Base-by-base conservation (phyloP, 768 basidiomycete genomes). In the Leccinum imitatum region DNA sequence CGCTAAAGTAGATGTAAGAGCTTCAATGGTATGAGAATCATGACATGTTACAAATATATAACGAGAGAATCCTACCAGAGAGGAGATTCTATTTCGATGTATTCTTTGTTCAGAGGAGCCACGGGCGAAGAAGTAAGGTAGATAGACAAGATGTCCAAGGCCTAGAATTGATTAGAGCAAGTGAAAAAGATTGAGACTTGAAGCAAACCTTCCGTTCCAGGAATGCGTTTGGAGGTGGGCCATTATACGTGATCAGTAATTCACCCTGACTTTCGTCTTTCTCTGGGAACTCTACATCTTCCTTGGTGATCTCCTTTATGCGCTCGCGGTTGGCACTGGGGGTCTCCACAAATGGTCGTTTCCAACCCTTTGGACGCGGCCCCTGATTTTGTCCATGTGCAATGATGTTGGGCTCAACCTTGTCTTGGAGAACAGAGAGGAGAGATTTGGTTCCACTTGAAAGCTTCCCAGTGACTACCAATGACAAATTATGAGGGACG, bases 241-340 rank as follows among this genome's bases (percentile, higher is more conserved):
- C 96, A 59, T 89, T 78, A 75, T 87, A 95, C 37, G 77, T 82
- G 52, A 98, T 81, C 19, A 82, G 75, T 7, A 98, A 69, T 77
- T 98, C 95, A 37, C 97, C 96, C 67, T 93, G 84, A 79, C 90
- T 91, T 78, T 98, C 96, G 67, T 98, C 95, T 73, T 93, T 87
- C 76, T 98, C 97, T 11, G 97, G 96, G 69, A 99, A 99, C 68
- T 95, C 92, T 17, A 98, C 86, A 0, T 80, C 77, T 61, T 90
- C 83, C 60, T 81, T 85, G 47, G 79, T 72, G 4, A 86, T 83
- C 50, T 78, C 65, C 37, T 79, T 69, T 19, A 91, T 82, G 7
- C 80, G 79, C 39, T 76, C 77, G 23, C 86, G 78, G n/a, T 74
- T 72, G 6, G 89, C 86, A 63, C 90, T 95, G 10, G 84, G 65